Evolutionary conservation across 139 green algal species (phyloP).

Genomic region (Ostreobium quekettii): DNA sequence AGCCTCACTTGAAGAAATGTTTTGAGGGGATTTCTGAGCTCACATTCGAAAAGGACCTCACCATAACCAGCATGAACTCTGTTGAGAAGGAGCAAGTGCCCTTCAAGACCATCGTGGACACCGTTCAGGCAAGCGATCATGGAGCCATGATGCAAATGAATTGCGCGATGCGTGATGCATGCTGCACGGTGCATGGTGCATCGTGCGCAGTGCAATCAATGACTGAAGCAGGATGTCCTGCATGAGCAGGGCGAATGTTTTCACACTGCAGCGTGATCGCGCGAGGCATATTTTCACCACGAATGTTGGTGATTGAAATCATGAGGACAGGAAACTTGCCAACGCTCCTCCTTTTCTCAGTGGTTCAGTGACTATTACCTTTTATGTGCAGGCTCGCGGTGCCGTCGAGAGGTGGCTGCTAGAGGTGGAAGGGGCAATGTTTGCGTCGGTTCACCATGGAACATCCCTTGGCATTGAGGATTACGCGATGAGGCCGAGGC

Average conservation of each 20-base stretch:
- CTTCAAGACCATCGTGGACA: constrained; percentile 42
- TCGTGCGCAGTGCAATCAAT: neutral
- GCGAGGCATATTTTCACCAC: neutral
- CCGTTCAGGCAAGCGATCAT: neutral
- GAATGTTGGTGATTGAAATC: neutral
- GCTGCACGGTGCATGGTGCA: neutral
- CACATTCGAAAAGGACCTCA: constrained; percentile 38
- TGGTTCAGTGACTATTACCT: too few species aligned
- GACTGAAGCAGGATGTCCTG: too few species aligned
- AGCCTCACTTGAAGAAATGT: constrained; percentile 52
- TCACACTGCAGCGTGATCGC: neutral
- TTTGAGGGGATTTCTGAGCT: constrained; percentile 45
- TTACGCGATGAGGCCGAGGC: constrained; percentile 29
- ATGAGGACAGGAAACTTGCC: too few species aligned
- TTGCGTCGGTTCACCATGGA: constrained; percentile 45
- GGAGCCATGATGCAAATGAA: neutral
- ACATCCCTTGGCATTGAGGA: constrained; percentile 26
- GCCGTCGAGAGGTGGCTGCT: constrained; percentile 63
- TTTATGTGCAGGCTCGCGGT: constrained; percentile 30
- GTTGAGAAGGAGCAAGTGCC: constrained; percentile 49
- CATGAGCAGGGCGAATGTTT: too few species aligned
- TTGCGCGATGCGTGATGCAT: neutral
- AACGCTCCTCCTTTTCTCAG: too few species aligned
- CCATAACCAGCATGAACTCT: constrained; percentile 44
- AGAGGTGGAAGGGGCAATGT: constrained; percentile 53